Conservation (phyloP, 179 eudicot genomes). For the Actinidia arguta region DNA sequence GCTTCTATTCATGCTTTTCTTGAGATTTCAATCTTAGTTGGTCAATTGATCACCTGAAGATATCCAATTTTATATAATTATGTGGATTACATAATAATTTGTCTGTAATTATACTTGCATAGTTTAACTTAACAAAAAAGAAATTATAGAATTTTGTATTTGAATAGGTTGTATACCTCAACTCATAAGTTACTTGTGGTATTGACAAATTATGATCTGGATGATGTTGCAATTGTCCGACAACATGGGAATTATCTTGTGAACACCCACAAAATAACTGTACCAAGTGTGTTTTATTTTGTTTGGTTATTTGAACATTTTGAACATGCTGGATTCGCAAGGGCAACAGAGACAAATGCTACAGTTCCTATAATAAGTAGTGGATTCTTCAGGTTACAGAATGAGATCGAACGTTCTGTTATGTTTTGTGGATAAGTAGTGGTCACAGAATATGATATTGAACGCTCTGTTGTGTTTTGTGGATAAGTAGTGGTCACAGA, state of each 20-base stretch:
- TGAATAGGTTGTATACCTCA: neutral
- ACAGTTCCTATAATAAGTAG: too few species aligned
- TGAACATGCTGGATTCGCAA: too few species aligned
- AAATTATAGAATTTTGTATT: neutral
- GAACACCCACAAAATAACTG: neutral
- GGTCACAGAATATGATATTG: too few species aligned
- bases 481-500: too few species aligned
- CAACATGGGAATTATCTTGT: constrained; percentile 1
- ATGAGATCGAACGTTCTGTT: too few species aligned
- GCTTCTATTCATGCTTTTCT: neutral
- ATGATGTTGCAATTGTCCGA: neutral
- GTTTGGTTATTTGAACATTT: neutral
- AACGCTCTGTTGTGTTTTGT: too few species aligned
- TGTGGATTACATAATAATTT: too few species aligned
- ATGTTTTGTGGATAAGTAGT: too few species aligned
- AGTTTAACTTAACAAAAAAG: neutral
- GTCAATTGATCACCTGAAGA: neutral
- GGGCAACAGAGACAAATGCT: too few species aligned
- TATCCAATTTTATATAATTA: too few species aligned
- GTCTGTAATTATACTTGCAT: neutral
- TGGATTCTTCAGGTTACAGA: too few species aligned
- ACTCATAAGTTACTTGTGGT: neutral
- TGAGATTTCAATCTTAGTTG: neutral
- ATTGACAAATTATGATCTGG: neutral
- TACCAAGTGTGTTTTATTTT: neutral